phyloP scores from a whole-genome alignment of 129 eudicot species.

The Tanacetum coccineum region DNA sequence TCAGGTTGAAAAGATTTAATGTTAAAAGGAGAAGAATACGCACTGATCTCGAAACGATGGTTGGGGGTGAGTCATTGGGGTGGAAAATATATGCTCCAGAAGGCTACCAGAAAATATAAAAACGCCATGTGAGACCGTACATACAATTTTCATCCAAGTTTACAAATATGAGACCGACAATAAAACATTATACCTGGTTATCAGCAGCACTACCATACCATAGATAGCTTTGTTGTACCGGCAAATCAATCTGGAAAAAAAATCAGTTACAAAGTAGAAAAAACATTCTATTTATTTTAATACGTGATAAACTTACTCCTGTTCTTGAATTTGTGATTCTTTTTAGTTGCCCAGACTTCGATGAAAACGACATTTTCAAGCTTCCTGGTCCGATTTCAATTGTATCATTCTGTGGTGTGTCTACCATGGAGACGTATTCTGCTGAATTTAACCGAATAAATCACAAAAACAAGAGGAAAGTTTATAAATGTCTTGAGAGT shows the following conservation, averaged over 20 bases:
- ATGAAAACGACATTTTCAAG: constrained; percentile 82
- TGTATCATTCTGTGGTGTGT: constrained; percentile 38
- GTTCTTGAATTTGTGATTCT: constrained; percentile 59
- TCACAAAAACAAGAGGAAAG: background rate
- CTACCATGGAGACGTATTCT: constrained; percentile 29
- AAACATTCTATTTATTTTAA: background rate
- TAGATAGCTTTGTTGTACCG: constrained; percentile 82
- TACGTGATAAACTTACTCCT: constrained; percentile 40
- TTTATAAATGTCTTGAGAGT: background rate
- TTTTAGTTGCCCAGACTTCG: constrained; percentile 59
- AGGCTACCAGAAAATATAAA: constrained; percentile 35
- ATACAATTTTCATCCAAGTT: background rate
- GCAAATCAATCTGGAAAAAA: constrained; percentile 61
- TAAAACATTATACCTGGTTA: constrained; percentile 43
- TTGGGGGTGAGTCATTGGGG: constrained; percentile 61
- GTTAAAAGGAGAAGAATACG: constrained; percentile 19
- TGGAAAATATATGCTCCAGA: constrained; percentile 95
- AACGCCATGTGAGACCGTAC: background rate
- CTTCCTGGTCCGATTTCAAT: constrained; percentile 74
- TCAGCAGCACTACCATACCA: constrained; percentile 68
- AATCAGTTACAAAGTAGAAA: background rate
- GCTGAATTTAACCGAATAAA: constrained; percentile 36
- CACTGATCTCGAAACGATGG: constrained; percentile 58
- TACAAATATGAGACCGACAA: background rate
- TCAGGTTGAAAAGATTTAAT: background rate